Percentiles rank a stretch among this genome's conserved stretches.
Conservation (phyloP, 352 stramenopile species). For the Phytophthora sansomeana region DNA sequence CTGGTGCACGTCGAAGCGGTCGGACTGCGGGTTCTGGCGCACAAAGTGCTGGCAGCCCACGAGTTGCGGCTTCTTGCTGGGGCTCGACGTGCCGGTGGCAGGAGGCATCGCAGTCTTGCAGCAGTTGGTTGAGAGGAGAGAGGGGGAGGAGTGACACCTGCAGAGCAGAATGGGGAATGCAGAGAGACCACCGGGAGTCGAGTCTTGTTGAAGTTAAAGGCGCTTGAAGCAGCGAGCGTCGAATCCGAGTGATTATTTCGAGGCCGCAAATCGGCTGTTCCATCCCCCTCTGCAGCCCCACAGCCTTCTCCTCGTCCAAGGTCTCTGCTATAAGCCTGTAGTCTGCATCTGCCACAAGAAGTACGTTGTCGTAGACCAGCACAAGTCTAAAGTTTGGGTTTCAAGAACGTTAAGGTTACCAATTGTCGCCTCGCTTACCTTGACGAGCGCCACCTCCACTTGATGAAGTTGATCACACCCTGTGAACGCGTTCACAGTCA, state of each 20-base stretch:
- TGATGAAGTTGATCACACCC: too few species aligned
- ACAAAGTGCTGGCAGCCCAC: slow-evolving; percentile 82
- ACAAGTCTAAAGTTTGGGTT: too few species aligned
- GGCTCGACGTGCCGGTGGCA: background rate
- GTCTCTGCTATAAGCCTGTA: too few species aligned
- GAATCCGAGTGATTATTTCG: slow-evolving; percentile 17
- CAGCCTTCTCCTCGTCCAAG: too few species aligned
- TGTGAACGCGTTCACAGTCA: too few species aligned
- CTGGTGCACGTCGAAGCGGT: slow-evolving; percentile 79
- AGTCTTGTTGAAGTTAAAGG: slow-evolving; percentile 12
- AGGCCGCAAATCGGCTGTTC: background rate
- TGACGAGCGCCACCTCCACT: too few species aligned
- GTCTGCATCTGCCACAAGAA: too few species aligned
- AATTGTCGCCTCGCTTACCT: too few species aligned
- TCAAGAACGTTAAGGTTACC: too few species aligned
- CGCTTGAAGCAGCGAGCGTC: slow-evolving; percentile 14
- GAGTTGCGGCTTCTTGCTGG: slow-evolving; percentile 59
- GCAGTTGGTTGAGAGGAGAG: too few species aligned
- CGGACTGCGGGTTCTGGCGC: slow-evolving; percentile 77
- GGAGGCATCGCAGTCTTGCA: slow-evolving; percentile 31
- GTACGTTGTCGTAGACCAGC: too few species aligned
- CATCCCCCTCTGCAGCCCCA: background rate
- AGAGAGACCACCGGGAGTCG: slow-evolving; percentile 8
- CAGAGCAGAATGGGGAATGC: slow-evolving; percentile 22
- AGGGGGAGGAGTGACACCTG: background rate